These are phyloP conservation scores for Fusarium penzigii DNA, from an alignment of 2,329 filamentous ascomycete species.

Conservation along the genomic window DNA sequence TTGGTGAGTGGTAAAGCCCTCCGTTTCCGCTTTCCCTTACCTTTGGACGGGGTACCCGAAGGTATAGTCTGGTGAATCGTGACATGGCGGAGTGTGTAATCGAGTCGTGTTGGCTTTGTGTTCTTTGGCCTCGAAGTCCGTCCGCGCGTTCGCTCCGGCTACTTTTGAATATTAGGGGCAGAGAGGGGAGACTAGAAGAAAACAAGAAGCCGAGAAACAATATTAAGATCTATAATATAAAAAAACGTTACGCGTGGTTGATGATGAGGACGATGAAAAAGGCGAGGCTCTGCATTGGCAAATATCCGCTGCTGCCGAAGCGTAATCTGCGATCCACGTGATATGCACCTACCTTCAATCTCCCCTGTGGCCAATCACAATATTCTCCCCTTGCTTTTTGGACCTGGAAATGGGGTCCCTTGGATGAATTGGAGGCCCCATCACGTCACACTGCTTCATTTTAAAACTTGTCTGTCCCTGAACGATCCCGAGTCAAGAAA, in stretches of 20 bases:
- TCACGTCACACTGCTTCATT: conserved; percentile 18
- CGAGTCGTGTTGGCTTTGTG: conserved; percentile 2
- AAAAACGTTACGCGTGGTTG: no score
- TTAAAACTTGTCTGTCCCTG: neutral
- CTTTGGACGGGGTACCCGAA: conserved; percentile 43
- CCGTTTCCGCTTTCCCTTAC: conserved; percentile 29
- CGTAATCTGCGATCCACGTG: no score
- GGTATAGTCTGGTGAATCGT: conserved; percentile 37
- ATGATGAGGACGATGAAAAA: no score
- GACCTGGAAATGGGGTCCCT: neutral
- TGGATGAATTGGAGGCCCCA: conserved; percentile 3
- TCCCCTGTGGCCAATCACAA: conserved; percentile 11
- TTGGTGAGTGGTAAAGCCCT: neutral
- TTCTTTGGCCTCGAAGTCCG: conserved; percentile 2
- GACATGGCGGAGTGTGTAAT: conserved; percentile 31
- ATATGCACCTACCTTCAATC: no score
- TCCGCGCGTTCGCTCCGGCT: neutral
- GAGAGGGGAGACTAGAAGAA: conserved; percentile 6
- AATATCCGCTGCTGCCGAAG: no score
- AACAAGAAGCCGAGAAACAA: conserved; percentile 11
- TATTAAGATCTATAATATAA: neutral
- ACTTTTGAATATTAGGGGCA: conserved; percentile 3
- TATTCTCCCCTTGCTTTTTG: conserved; percentile 2
- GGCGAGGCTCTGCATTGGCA: no score
- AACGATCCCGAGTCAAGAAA: neutral